Base-by-base conservation (phyloP, 2,329 filamentous ascomycete genomes). In the Neopestalotiopsis sp. region DNA sequence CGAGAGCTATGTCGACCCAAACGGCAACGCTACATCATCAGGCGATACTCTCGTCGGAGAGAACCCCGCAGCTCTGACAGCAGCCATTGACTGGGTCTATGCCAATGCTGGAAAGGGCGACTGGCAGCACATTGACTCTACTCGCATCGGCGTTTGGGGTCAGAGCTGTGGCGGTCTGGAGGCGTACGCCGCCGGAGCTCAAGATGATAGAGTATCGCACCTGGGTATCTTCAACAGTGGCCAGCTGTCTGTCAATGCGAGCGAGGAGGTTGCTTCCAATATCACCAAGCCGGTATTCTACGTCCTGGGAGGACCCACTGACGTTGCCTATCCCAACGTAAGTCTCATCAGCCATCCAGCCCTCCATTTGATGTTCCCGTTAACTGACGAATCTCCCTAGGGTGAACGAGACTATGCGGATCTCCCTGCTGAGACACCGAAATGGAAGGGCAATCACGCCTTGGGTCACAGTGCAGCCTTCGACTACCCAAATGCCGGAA, bases 101-200 rank as follows among this genome's bases (percentile, higher is more conserved):
- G n/a, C 67, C 45, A 69, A 73, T 58, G 74, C 70, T 3, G 69
- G 71, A 14, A 58, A 72, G 58, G 70, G 69, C 42, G 62, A 69
- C 4, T 73, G 69, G 30, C 69, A 71, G 24, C 70, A 71, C 62
- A 67, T 78, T 30, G 75, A 78, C 67, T 62, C 70, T 13, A 69
- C 72, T 4, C 69, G 74, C 52, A 74, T 78, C 68, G 69, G 72
- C 42, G 75, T 73, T 2, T 76, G 76, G 5, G 77, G 77, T 2
- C 72, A 71, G 66, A 76, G 74, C 71, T 78, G 77, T 62, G 77
- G 77, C 66, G 76, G 76, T n/a, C 67, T 74, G 24, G 74, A 78
- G 71, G 77, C 76, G 1, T 77, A 77, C 2, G 45, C 45, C 67
- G 71, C 60, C 40, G 60, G 67, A 65, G 69, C 49, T 67, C 67